phyloP scores from a whole-genome alignment of 768 basidiomycete species.

The Leccinum sublutescens region DNA sequence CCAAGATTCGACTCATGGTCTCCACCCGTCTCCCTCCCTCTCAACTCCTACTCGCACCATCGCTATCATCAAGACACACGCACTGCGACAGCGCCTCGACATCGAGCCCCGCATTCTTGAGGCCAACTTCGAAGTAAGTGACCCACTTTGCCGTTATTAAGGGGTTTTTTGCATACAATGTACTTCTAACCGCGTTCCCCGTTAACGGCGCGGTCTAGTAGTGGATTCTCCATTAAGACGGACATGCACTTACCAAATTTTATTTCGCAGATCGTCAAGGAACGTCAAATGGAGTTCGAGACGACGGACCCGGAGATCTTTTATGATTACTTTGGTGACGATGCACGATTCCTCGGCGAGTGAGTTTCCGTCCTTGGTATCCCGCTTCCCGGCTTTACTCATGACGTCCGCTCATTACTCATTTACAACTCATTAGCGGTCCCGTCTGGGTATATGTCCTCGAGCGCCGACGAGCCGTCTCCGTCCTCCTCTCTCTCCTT shows the following conservation, averaged over 20 bases:
- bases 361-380: constrained; percentile 40
- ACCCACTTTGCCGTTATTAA: constrained; percentile 1
- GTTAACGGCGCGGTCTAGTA: constrained; percentile 1
- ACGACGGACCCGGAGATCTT: constrained; percentile 75
- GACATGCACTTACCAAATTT: constrained; percentile 16
- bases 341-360: constrained; percentile 73
- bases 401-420: constrained; percentile 3
- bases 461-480: constrained; percentile 76
- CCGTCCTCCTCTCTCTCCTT: constrained; percentile 78
- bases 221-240: constrained; percentile 16
- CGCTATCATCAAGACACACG: constrained; percentile 82
- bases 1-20: constrained; percentile 4
- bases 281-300: constrained; percentile 87
- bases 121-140: constrained; percentile 75
- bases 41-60: constrained; percentile 56
- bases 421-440: constrained; percentile 47
- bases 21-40: constrained; percentile 10
- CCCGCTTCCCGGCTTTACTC: constrained; percentile 7
- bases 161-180: constrained; percentile 1
- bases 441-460: constrained; percentile 93
- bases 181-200: constrained; percentile 2
- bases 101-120: constrained; percentile 79
- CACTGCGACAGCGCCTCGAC: constrained; percentile 68
- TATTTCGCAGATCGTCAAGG: constrained; percentile 69
- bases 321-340: constrained; percentile 78